phyloP scores from a whole-genome alignment of 306 rosid genomes.

The Corylus americana region DNA sequence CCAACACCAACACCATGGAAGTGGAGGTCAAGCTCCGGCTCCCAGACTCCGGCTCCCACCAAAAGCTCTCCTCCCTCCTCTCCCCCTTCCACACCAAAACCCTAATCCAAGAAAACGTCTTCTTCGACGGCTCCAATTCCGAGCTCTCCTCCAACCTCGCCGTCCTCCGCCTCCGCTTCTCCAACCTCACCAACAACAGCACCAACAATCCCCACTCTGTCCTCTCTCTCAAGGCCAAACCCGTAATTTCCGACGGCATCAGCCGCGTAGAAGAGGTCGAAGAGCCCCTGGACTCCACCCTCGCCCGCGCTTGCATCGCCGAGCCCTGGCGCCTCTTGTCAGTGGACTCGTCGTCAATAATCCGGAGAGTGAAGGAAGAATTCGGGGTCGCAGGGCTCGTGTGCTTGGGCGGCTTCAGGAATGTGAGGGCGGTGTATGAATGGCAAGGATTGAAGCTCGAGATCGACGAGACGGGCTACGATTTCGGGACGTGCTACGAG shows the following conservation, averaged over 20 bases:
- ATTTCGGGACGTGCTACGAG: conserved; percentile 63
- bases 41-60: conserved; percentile 47
- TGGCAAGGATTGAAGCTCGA: conserved; percentile 64
- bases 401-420: conserved; percentile 66
- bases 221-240: conserved; percentile 55
- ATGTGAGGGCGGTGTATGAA: conserved; percentile 48
- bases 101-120: conserved; percentile 55
- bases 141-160: conserved; percentile 60
- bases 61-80: conserved; percentile 54
- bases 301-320: conserved; percentile 50
- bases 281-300: conserved; percentile 47
- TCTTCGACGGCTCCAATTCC: conserved; percentile 54
- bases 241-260: conserved; percentile 42
- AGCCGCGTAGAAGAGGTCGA: conserved; percentile 55
- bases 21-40: conserved; percentile 65
- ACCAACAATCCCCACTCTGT: conserved; percentile 22
- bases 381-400: conserved; percentile 35
- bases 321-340: conserved; percentile 57
- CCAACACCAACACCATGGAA: conserved; percentile 29
- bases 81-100: conserved; percentile 53
- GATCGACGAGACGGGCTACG: conserved; percentile 53
- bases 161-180: conserved; percentile 60
- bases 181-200: conserved; percentile 23
- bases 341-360: conserved; percentile 26
- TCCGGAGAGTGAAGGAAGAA: conserved; percentile 43